Conservation (phyloP, 2,329 filamentous ascomycete species). For the Colletotrichum sp. region DNA sequence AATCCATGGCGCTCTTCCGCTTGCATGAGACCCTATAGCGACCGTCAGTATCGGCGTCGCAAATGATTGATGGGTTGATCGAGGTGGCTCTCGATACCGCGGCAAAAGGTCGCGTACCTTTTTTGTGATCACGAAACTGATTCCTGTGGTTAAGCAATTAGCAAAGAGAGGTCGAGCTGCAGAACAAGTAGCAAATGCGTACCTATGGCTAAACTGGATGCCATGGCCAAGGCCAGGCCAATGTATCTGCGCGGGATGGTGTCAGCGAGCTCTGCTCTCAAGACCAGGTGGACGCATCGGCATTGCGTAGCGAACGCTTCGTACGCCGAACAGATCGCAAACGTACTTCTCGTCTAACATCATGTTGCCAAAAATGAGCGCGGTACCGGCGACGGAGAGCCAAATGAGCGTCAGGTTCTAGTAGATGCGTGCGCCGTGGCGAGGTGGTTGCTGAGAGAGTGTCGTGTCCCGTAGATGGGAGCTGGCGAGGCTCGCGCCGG, state of each 20-base stretch:
- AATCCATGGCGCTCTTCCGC: constrained; percentile 92
- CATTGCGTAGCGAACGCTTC: background rate
- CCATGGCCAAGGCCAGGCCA: constrained; percentile 76
- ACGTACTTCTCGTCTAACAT: constrained; percentile 26
- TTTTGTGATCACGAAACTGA: constrained; percentile 99
- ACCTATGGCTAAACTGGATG: constrained; percentile 79
- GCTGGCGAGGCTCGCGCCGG: constrained; percentile 27
- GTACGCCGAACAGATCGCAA: constrained; percentile 10
- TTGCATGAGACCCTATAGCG: constrained; percentile 79
- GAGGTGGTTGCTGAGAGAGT: constrained; percentile 7
- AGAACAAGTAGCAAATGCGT: constrained; percentile 25
- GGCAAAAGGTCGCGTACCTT: constrained; percentile 66
- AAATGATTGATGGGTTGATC: background rate
- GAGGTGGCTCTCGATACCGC: background rate
- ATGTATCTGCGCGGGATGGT: constrained; percentile 65
- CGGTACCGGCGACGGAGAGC: background rate
- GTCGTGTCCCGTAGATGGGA: constrained; percentile 9
- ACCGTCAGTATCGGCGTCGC: constrained; percentile 24
- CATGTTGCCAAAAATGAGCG: constrained; percentile 19
- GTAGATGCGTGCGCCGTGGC: constrained; percentile 3
- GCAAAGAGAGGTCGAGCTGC: background rate
- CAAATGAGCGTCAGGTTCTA: constrained; percentile 12
- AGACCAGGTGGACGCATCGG: background rate
- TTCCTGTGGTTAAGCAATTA: constrained; percentile 60
- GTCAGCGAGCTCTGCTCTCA: constrained; percentile 31